Evolutionary conservation across 2,329 filamentous ascomycete genomes (phyloP), one percentile per base, ranked within the genome.

Genomic region (Paracorniculantispora psalliotae): DNA sequence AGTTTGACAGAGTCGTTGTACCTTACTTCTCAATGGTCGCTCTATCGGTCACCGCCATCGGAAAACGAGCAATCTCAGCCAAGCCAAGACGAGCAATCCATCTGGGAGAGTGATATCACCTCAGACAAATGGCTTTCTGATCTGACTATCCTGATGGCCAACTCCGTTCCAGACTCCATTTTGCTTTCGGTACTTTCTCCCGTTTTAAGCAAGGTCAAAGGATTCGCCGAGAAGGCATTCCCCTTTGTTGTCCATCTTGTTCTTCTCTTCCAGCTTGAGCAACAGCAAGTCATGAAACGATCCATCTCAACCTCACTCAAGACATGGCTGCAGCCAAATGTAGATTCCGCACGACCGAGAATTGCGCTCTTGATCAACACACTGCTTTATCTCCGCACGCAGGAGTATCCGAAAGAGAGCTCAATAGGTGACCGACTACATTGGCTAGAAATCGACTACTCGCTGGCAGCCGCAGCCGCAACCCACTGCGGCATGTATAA

Each of bases 171-270:
- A 0, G 75, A 84, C 19, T 87, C 90, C 61, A 82, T 88, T 15
- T 78, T 96, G 2, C 78, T 97, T 43, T 82, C 82, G 12, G 82
- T 88, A 2, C 73, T 97, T 25, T 77, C 82, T 1, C 82, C 83
- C 5, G 81, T 94, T 41, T 76, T 97, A 4, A 72, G 77, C 13
- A 79, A 81, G 13, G 83, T 93, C 26, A 80, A 83, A 43, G 82
- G 83, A 0, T 86, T 97, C 67, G 88, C 92, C 0, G 82, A 87
- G 61, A 82, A 86, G 44, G 79, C 91, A 0, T 87, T 97, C 52
- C 92, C 92, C 0, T 96, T 90, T 64, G 82, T 97, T 56, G 77
- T 96, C 3, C 96, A 99, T 72, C 78, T 96, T 44, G 85, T 92
- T 17, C 79, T 99, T 0, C 76, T 86, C 1, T 81, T 84, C 43